Base-by-base conservation (phyloP, 768 basidiomycete genomes). In the Cystobasidium onofrii region DNA sequence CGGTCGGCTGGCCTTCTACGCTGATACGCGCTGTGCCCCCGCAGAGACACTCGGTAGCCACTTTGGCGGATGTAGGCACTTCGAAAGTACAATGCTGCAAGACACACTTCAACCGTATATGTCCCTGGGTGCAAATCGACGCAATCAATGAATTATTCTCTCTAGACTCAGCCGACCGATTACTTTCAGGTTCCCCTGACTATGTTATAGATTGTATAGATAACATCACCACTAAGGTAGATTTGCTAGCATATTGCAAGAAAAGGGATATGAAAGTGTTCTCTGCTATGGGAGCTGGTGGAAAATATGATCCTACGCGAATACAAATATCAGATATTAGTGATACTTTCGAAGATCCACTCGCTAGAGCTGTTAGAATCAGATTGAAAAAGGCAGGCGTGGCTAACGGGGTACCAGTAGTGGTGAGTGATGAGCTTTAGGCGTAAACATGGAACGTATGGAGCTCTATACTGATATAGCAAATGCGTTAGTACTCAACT, bases 151-250 rank as follows among this genome's bases (percentile, higher is more conserved):
- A 92, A 23, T 81, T 99, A 0, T 98, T 94, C 91, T 85, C 86
- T 12, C 89, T 91, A 78, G 91, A 81, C 1, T 77, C 88, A 29
- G 90, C 91, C 0, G 88, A 86, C 3, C 79, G 79, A 1, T 83
- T 94, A 41, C 83, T 99, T 0, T 12, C 72, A 69, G 77, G 78
- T 2, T 64, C 76, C 4, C 76, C 88, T 0, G 92, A 97, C 78
- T 99, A 93, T 91, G 95, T 98, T 25, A 86, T 99, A 87, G 95
- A 99, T 81, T 93, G 93, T 4, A 99, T 98, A 74, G 95, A 98
- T 82, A 98, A 99, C 79, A 95, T 98, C 75, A 86, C 90, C 60
- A 95, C 95, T 0, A 98, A 99, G 80, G 82, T 96, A 13, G 94
- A 98, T 78, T 84, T 98, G 54, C 85, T 99, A 9, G 87, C 90